These are phyloP conservation scores for Tetracentron sinense DNA, from an alignment of 164 flowering plant species.

Conservation along the genomic window DNA sequence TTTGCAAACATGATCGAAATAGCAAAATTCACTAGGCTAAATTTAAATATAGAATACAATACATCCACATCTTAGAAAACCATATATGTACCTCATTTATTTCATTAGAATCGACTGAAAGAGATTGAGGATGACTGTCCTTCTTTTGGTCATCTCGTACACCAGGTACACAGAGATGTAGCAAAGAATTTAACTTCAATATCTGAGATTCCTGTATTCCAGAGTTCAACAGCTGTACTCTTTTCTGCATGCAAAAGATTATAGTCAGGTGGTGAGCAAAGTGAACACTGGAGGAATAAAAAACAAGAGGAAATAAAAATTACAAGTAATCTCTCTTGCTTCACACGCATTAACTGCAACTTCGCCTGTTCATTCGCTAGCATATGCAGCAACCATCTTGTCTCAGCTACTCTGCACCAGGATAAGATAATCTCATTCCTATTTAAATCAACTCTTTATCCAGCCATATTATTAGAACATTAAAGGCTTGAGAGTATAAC, in stretches of 20 bases:
- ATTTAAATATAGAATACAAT: neutral
- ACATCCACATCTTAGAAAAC: neutral
- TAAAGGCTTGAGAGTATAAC: slow-evolving; percentile 20
- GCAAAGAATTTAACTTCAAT: slow-evolving; percentile 29
- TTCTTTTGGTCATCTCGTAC: slow-evolving; percentile 19
- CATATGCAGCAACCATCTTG: slow-evolving; percentile 36
- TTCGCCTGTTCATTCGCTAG: slow-evolving; percentile 48
- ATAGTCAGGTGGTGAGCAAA: slow-evolving; percentile 3
- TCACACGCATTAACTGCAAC: slow-evolving; percentile 39
- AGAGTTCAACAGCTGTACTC: slow-evolving; percentile 32
- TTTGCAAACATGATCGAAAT: neutral
- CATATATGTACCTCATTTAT: slow-evolving; percentile 29
- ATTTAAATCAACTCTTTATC: neutral
- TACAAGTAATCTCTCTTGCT: slow-evolving; percentile 53
- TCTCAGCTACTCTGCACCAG: slow-evolving; percentile 51
- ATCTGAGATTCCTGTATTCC: slow-evolving; percentile 38
- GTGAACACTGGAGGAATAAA: neutral
- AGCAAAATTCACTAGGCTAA: neutral
- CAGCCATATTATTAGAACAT: neutral
- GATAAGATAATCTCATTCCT: neutral
- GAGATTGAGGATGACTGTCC: slow-evolving; percentile 12
- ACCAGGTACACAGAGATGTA: slow-evolving; percentile 10
- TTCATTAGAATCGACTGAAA: slow-evolving; percentile 11
- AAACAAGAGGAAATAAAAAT: slow-evolving; percentile 7
- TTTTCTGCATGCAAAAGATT: slow-evolving; percentile 43